Base-by-base conservation (phyloP, 2,329 filamentous ascomycete genomes). In the Coniosporium tulheliwenetii region DNA sequence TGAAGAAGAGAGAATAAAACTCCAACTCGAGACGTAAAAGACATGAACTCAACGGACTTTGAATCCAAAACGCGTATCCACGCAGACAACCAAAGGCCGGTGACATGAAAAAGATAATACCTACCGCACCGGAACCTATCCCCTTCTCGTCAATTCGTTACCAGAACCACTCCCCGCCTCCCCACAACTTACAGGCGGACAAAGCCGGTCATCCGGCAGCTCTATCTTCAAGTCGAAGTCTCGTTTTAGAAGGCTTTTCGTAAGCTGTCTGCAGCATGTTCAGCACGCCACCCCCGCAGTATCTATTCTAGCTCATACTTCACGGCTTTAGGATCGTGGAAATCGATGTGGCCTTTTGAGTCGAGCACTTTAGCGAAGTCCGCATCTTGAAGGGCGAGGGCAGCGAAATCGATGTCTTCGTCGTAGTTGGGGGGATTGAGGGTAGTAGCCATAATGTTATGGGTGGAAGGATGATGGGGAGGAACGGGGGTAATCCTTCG, bases 141-240 rank as follows among this genome's bases (percentile, higher is more conserved):
- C 33, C 12, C 12, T 5, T 35, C 33, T 8, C 7, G 5, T 26
- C 12, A 15, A 35, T 2, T 35, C 33, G 7, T 35, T 10, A 10
- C 14, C 33, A 35, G 14, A 35, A n/a, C 12, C 33, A 35, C 5
- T 2, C 33, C 10, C 12, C 12, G 10, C 10, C 33, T 35, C 7
- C 12, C 7, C 2, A n/a, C 7, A 35, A 35, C 33, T 35, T 35
- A 93, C 82, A 1, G 87, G 85, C 10, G 89, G 91, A 54, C 89
- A 96, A 1, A 98, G 67, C 15, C 89, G 71, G 57, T 94, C 78
- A 19, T 72, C 62, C 0, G 86, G 86, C 1, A 96, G 66, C 5
- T 79, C 67, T 10, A 95, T 63, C 1, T 65, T 53, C 8, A 96
- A 60, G 10, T 68, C 70, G 57, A 95, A 96, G 57, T 95, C 80